These are phyloP conservation scores for Torrubiella hemipterigena DNA, from an alignment of 2,329 filamentous ascomycete genomes.

Conservation along the genomic window DNA sequence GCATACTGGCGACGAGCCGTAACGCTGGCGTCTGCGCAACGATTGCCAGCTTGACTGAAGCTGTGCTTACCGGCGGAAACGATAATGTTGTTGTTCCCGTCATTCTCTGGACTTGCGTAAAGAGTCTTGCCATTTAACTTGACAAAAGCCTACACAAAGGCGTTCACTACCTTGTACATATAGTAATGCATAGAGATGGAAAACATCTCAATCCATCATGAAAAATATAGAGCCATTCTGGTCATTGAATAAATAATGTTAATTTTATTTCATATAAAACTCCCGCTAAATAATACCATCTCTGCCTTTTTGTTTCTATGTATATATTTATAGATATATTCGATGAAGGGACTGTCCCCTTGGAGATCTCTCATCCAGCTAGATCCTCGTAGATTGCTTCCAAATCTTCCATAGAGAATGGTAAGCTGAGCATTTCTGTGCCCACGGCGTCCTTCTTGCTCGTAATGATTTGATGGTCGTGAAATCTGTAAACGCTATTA, in stretches of 20 bases:
- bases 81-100: conserved; percentile 97
- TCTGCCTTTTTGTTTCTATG: too few relatives aligned
- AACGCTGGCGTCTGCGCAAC: conserved; percentile 64
- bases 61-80: conserved; percentile 90
- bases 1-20: conserved; percentile 28
- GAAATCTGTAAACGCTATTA: conserved; percentile 49
- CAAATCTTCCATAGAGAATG: conserved; percentile 78
- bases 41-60: conserved; percentile 83
- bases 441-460: conserved; percentile 77
- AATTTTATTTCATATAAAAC: not conserved
- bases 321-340: not conserved
- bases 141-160: not conserved
- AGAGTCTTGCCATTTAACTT: conserved; percentile 53
- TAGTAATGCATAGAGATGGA: not conserved
- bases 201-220: not conserved
- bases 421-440: conserved; percentile 74
- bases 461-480: conserved; percentile 95
- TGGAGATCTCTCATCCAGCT: conserved; percentile 5
- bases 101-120: conserved; percentile 82
- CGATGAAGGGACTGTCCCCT: not conserved
- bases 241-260: not conserved
- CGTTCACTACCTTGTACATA: not conserved
- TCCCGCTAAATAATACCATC: too few relatives aligned
- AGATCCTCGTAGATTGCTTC: conserved; percentile 77
- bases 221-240: not conserved